phyloP scores from a whole-genome alignment of 2,329 filamentous ascomycete genomes.

The Trichoderma guizhouense region DNA sequence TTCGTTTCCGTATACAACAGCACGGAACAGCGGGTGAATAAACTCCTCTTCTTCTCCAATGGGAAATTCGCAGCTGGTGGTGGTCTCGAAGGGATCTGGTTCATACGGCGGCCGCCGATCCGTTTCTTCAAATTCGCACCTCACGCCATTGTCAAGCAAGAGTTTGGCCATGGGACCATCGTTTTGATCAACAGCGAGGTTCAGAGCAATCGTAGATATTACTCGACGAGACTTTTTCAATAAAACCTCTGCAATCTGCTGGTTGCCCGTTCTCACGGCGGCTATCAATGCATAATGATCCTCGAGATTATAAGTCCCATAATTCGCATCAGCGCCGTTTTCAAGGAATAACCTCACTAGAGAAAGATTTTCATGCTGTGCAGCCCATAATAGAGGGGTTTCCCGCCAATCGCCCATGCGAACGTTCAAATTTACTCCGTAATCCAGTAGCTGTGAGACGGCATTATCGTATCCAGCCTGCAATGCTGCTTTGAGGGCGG shows the following conservation, averaged over 20 bases:
- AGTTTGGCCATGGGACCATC: neutral
- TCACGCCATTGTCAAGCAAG: neutral
- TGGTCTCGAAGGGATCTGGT: rapidly evolving
- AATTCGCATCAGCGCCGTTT: neutral
- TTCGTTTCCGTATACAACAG: neutral
- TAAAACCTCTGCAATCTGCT: neutral
- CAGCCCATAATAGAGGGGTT: neutral
- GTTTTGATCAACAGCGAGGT: neutral
- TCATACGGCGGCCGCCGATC: neutral
- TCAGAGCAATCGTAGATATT: neutral
- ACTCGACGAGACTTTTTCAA: neutral
- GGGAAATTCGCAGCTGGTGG: neutral
- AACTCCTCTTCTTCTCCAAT: neutral
- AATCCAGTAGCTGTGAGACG: neutral
- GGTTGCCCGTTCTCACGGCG: neutral
- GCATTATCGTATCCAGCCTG: neutral
- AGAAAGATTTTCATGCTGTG: neutral
- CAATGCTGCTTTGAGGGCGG: neutral
- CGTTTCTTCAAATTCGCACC: neutral
- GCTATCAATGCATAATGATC: neutral
- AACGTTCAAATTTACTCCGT: neutral
- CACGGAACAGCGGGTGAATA: neutral
- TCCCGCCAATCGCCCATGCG: neutral
- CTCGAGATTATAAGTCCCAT: neutral
- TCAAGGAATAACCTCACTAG: neutral